Evolutionary conservation across 768 basidiomycete species (phyloP), one percentile per base, ranked within the genome.

Genomic region (Macrolepiota albuminosa): DNA sequence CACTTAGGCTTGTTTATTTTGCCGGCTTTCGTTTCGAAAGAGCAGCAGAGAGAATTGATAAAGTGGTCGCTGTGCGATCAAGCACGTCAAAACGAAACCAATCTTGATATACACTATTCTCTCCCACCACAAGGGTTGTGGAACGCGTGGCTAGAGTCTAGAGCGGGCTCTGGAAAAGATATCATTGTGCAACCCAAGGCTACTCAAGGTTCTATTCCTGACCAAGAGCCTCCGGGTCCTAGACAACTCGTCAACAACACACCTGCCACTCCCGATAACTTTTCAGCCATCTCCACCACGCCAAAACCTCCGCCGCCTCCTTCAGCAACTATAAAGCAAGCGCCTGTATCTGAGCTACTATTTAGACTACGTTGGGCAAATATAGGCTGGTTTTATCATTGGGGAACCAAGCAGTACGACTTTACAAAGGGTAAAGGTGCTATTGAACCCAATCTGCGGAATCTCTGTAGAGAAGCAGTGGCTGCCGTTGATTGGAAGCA

Each of bases 371-470:
- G 96, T 51, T 99, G 96, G 96, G 89, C 93, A 1, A 98, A 96
- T 67, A 89, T 99, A 52, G 96, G 96, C 10, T 91, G 91, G 86
- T 91, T 84, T 55, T 99, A 99, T 72, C 93, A 98, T 75, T 98
- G 96, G 96, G 91, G 92, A 3, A 91, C 86, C 33, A 99, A 98
- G 68, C 87, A 91, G 60, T 99, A 99, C 69, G 93, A 97, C 68
- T 95, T 97, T 64, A 81, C 84, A 1, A 85, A 81, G 55, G 84
- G 84, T 2, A 84, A 82, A 58, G 87, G 84, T 0, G 76, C 77
- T 0, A 84, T 98, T 48, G 83, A 88, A 50, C 64, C 73, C 2
- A 74, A 77, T 7, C 69, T 96, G 37, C 74, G 78, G 11, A 66
- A 75, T 8, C 68, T 91, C 2, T 96, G 94, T 68, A 80, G 76